phyloP scores from a whole-genome alignment of 2,329 filamentous ascomycete species.

The Teratosphaeria gauchensis region DNA sequence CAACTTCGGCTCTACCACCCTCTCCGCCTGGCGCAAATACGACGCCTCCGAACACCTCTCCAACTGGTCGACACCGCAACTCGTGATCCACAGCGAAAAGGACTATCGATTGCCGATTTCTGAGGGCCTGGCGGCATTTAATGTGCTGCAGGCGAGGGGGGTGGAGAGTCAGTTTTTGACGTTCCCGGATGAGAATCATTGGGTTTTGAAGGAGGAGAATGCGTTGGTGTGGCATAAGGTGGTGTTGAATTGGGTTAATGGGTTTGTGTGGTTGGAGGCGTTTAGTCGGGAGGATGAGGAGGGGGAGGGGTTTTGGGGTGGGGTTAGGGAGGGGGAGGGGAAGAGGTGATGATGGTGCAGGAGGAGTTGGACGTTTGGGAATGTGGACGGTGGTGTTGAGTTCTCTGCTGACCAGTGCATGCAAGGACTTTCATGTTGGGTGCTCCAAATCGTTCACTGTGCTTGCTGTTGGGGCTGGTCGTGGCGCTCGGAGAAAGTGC shows the following conservation, averaged over 20 bases:
- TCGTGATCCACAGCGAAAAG: conserved; percentile 82
- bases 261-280: conserved; percentile 24
- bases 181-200: conserved; percentile 69
- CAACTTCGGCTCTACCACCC: conserved; percentile 10
- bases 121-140: conserved; percentile 78
- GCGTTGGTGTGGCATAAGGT: conserved; percentile 81
- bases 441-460: too few species aligned
- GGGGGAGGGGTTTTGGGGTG: background rate
- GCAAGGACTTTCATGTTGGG: too few species aligned
- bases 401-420: too few species aligned
- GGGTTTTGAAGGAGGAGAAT: conserved; percentile 89
- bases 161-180: conserved; percentile 69
- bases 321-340: background rate
- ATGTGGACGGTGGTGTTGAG: too few species aligned
- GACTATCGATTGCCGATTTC: conserved; percentile 82
- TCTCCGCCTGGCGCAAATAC: conserved; percentile 44
- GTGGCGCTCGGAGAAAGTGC: too few species aligned
- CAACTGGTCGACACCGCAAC: conserved; percentile 76
- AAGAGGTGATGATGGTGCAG: background rate
- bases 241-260: conserved; percentile 68
- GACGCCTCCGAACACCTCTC: conserved; percentile 47
- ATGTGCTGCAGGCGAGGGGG: conserved; percentile 65
- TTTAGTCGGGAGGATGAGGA: background rate
- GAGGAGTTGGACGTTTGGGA: background rate
- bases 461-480: too few species aligned